These are phyloP conservation scores for Wickerhamiella vanderwaltii DNA, from an alignment of 805 yeast genomes.

Conservation along the genomic window DNA sequence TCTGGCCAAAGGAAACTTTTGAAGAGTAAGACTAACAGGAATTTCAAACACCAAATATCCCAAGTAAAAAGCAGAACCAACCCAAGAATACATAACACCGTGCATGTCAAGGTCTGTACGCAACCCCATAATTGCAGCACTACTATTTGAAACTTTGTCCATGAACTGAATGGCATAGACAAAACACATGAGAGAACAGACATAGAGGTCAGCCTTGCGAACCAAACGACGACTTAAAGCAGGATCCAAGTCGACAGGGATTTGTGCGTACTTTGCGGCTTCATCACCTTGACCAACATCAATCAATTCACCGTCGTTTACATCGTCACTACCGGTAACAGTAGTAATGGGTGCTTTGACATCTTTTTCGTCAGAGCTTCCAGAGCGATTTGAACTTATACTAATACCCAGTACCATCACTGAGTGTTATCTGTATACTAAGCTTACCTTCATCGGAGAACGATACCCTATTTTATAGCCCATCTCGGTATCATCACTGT, in stretches of 20 bases:
- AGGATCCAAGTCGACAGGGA: slow-evolving; percentile 7
- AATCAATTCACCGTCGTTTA: slow-evolving; percentile 5
- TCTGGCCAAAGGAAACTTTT: slow-evolving; percentile 46
- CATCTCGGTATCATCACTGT: too few relatives aligned
- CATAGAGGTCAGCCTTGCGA: slow-evolving; percentile 40
- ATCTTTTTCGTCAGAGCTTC: neutral
- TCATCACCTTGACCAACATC: slow-evolving; percentile 9
- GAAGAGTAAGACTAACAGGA: slow-evolving; percentile 37
- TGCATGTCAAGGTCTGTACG: slow-evolving; percentile 35
- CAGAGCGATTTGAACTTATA: neutral
- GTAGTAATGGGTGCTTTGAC: neutral
- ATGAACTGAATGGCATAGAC: slow-evolving; percentile 43
- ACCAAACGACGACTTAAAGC: slow-evolving; percentile 19
- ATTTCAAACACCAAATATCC: slow-evolving; percentile 52
- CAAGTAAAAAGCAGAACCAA: slow-evolving; percentile 48
- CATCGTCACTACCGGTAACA: neutral
- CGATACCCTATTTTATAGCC: too few relatives aligned
- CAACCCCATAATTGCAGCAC: slow-evolving; percentile 43
- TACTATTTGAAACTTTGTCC: slow-evolving; percentile 45
- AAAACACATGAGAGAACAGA: slow-evolving; percentile 41
- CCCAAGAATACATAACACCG: slow-evolving; percentile 35
- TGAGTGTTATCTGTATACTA: too few relatives aligned
- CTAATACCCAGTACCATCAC: slow-evolving; percentile 2
- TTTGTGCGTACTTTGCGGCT: slow-evolving; percentile 14
- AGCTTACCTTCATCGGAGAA: too few relatives aligned